Conservation (phyloP, 2,329 filamentous ascomycete genomes). For the Stagonosporopsis cucurbitacearum region DNA sequence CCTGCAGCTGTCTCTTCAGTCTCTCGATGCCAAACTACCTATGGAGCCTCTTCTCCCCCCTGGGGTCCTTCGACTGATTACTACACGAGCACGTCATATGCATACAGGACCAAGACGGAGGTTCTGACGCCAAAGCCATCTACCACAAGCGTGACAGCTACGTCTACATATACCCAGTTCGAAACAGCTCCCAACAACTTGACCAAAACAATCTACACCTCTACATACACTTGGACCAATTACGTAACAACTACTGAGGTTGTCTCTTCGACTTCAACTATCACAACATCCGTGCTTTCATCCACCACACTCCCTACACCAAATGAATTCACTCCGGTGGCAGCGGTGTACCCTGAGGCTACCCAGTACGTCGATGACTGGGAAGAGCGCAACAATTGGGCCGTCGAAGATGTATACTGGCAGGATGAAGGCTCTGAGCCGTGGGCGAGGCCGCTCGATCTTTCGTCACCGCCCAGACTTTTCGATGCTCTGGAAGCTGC, state of each 20-base stretch:
- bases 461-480: neutral
- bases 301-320: conserved; percentile 3
- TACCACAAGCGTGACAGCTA: conserved; percentile 11
- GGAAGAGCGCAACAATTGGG: conserved; percentile 12
- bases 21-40: conserved; percentile 11
- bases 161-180: conserved; percentile 12
- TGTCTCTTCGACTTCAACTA: conserved; percentile 4
- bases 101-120: conserved; percentile 12
- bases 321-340: conserved; percentile 10
- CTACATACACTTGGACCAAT: conserved; percentile 17
- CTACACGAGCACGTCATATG: conserved; percentile 15
- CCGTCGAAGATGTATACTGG: conserved; percentile 11
- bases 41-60: conserved; percentile 7
- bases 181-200: conserved; percentile 14
- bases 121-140: conserved; percentile 15
- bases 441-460: neutral
- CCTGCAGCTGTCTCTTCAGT: conserved; percentile 7
- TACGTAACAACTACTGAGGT: conserved; percentile 7
- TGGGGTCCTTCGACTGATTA: conserved; percentile 13
- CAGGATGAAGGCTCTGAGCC: conserved; percentile 7
- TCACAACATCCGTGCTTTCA: conserved; percentile 8
- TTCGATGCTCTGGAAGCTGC: neutral
- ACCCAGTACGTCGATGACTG: conserved; percentile 12
- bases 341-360: conserved; percentile 8
- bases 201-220: conserved; percentile 15